phyloP scores from a whole-genome alignment of 768 basidiomycete species.

The Rubroboletus pulcherrimus region DNA sequence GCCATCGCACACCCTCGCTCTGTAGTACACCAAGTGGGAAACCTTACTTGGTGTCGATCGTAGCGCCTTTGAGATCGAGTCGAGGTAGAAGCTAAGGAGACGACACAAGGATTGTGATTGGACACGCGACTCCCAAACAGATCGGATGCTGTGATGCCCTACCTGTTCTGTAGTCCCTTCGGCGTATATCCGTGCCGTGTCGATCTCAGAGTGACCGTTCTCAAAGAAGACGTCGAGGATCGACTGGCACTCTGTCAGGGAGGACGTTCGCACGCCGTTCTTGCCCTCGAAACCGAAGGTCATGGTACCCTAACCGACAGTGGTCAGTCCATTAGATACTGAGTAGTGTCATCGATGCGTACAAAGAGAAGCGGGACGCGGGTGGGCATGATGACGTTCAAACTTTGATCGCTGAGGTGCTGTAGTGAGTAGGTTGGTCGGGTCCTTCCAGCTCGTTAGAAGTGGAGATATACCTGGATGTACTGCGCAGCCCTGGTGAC shows the following conservation, averaged over 20 bases:
- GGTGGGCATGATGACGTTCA: slow-evolving; percentile 22
- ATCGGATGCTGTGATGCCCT: not conserved
- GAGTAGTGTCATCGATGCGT: not conserved
- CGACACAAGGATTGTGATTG: not conserved
- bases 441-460: not conserved
- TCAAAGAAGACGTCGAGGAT: slow-evolving; percentile 43
- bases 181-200: slow-evolving; percentile 49
- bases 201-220: slow-evolving; percentile 44
- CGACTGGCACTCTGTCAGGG: slow-evolving; percentile 37
- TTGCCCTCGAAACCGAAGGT: slow-evolving; percentile 41
- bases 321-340: not conserved
- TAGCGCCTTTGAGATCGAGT: slow-evolving; percentile 38
- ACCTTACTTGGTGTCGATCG: slow-evolving; percentile 47
- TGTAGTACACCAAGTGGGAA: not conserved
- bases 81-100: slow-evolving; percentile 35
- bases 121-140: not conserved
- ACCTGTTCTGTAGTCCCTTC: slow-evolving; percentile 56
- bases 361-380: slow-evolving; percentile 27
- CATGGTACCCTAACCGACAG: slow-evolving; percentile 41
- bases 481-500: not conserved
- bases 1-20: not conserved
- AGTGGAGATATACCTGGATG: not conserved
- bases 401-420: not conserved
- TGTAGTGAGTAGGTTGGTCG: not conserved
- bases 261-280: slow-evolving; percentile 38